Evolutionary conservation across 371 early-diverging fungal species (phyloP), one percentile per base, ranked within the genome.

Genomic region (Conidiobolus incongruus): DNA sequence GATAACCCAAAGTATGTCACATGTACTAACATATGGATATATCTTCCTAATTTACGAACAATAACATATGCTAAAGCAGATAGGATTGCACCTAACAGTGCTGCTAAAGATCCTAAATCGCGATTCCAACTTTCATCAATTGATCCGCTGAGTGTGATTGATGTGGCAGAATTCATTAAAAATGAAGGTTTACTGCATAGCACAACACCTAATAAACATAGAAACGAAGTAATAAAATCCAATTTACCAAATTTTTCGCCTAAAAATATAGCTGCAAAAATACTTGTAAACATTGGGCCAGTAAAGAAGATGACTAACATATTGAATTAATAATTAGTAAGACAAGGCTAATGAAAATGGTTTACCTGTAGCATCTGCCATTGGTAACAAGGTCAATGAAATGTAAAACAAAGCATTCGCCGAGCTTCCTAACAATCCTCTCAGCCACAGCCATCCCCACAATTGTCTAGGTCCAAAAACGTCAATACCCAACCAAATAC

Each of bases 271-370:
- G 61, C 47, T 4, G 75, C 75, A n/a, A 79, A 44, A 19, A 82
- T 54, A n/a, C n/a, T n/a, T n/a, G n/a, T n/a, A n/a, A n/a, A n/a
- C n/a, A n/a, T n/a, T n/a, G n/a, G n/a, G n/a, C 7, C n/a, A n/a
- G n/a, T n/a, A n/a, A n/a, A n/a, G n/a, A n/a, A n/a, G n/a, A n/a
- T n/a, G n/a, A n/a, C n/a, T n/a, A n/a, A n/a, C n/a, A n/a, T n/a
- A n/a, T n/a, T n/a, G n/a, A n/a, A n/a, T n/a, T n/a, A n/a, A n/a
- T n/a, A n/a, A 78, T 70, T 1, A 80, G 80, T 44, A 82, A 74
- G 6, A 71, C 63, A 4, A 83, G 83, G 1, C 73, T 72, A 13
- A 76, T 66, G 51, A 81, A 85, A 53, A 82, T 80, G 10, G 81
- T n/a, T n/a, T 49, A 7, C 75, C 76, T 1, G 77, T 80, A 12